Evolutionary conservation across 306 rosid species (phyloP).

Genomic region (Vigna trinervia): DNA sequence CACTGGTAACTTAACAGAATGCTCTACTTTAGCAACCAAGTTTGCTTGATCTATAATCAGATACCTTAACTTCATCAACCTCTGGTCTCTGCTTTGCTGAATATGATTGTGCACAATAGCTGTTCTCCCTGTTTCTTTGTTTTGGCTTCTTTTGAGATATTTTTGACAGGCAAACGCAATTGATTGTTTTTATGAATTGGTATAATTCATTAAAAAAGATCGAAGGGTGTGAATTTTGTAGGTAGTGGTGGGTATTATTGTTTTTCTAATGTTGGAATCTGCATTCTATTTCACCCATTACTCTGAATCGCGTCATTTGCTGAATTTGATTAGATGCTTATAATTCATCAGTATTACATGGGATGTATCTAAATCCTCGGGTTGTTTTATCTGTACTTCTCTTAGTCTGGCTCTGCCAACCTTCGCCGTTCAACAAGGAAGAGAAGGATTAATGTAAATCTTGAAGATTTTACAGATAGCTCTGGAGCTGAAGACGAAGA

Average conservation of each 20-base stretch:
- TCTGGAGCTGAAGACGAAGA: constrained; percentile 77
- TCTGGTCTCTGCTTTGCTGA: constrained; percentile 18
- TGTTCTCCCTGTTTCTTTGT: constrained; percentile 3
- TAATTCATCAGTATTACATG: constrained; percentile 35
- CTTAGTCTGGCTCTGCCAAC: constrained; percentile 60
- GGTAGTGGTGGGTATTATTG: constrained; percentile 10
- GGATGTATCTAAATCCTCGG: constrained; percentile 39
- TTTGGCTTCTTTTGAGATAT: constrained; percentile 8
- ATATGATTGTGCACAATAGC: neutral
- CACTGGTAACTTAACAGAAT: neutral
- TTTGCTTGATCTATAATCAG: neutral
- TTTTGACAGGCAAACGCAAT: neutral
- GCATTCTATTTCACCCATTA: constrained; percentile 32
- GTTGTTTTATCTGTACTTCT: constrained; percentile 36
- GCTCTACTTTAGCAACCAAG: neutral
- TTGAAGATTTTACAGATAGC: constrained; percentile 59
- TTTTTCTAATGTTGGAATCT: constrained; percentile 21
- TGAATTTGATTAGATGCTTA: constrained; percentile 25
- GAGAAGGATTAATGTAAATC: constrained; percentile 62
- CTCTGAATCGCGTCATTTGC: neutral
- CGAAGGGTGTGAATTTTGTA: neutral
- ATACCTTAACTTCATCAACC: neutral
- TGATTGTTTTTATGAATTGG: constrained; percentile 17
- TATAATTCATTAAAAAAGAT: constrained; percentile 21
- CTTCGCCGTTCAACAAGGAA: constrained; percentile 83